phyloP scores from a whole-genome alignment of 73 alveolate species.

The Stentor coeruleus region DNA sequence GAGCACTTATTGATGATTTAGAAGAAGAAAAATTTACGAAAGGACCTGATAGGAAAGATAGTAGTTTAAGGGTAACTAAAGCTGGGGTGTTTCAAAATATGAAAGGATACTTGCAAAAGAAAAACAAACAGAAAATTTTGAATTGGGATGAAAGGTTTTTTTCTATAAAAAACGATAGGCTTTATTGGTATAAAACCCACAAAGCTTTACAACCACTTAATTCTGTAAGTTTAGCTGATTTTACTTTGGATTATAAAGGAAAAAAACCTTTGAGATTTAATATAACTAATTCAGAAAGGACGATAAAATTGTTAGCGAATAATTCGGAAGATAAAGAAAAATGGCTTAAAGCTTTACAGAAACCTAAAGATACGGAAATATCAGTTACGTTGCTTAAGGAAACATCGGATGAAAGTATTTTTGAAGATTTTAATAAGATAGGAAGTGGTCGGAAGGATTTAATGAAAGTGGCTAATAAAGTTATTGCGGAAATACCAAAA shows the following conservation, averaged over 20 bases:
- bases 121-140: not conserved
- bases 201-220: slow-evolving; percentile 10
- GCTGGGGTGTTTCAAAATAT: not conserved
- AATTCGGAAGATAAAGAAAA: not conserved
- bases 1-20: not conserved
- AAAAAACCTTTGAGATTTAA: not conserved
- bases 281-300: not conserved
- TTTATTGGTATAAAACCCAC: slow-evolving; percentile 23
- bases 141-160: not conserved
- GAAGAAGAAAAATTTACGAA: not conserved
- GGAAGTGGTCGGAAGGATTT: not conserved
- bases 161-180: slow-evolving; percentile 17
- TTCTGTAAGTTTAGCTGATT: not conserved
- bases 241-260: not conserved
- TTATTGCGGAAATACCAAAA: not conserved
- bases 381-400: not conserved
- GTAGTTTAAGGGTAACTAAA: not conserved
- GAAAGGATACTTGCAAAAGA: not conserved
- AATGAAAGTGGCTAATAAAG: slow-evolving; percentile 3
- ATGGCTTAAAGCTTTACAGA: slow-evolving; percentile 5
- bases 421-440: not conserved
- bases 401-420: not conserved
- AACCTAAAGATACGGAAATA: not conserved
- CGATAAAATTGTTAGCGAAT: not conserved
- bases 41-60: not conserved